Conservation (phyloP, 169 alveolate genomes). For the Plasmodium vinckei region DNA sequence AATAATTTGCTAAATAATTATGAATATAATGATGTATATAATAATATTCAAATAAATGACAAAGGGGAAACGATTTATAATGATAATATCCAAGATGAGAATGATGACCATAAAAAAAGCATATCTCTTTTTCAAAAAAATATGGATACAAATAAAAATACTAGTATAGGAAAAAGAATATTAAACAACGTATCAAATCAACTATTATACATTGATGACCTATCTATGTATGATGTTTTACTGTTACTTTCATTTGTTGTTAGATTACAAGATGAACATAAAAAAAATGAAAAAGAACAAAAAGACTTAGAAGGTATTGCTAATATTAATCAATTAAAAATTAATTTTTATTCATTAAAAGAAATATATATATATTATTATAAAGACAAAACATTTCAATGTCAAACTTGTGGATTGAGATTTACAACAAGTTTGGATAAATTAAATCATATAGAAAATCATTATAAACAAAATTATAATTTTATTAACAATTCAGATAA, state of each 20-base stretch:
- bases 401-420: constrained; percentile 67
- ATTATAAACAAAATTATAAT: constrained; percentile 29
- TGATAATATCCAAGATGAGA: not conserved
- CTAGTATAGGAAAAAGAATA: constrained; percentile 26
- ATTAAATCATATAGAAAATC: constrained; percentile 72
- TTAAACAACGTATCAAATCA: constrained; percentile 62
- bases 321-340: constrained; percentile 29
- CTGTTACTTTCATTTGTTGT: constrained; percentile 38
- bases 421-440: constrained; percentile 60
- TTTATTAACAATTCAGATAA: constrained; percentile 21
- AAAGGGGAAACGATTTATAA: not conserved
- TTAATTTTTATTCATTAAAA: constrained; percentile 53
- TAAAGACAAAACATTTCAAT: constrained; percentile 47
- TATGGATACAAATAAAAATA: constrained; percentile 8
- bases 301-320: constrained; percentile 57
- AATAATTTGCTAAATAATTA: constrained; percentile 8
- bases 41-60: not conserved
- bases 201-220: constrained; percentile 52
- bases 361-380: constrained; percentile 36
- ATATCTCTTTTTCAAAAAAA: not conserved
- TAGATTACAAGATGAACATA: constrained; percentile 72
- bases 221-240: constrained; percentile 48
- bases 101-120: not conserved
- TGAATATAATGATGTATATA: not conserved
- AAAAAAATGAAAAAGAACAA: constrained; percentile 70